Conservation (phyloP, 1,139 yeast species). For the Eremothecium cymbalariae region DNA sequence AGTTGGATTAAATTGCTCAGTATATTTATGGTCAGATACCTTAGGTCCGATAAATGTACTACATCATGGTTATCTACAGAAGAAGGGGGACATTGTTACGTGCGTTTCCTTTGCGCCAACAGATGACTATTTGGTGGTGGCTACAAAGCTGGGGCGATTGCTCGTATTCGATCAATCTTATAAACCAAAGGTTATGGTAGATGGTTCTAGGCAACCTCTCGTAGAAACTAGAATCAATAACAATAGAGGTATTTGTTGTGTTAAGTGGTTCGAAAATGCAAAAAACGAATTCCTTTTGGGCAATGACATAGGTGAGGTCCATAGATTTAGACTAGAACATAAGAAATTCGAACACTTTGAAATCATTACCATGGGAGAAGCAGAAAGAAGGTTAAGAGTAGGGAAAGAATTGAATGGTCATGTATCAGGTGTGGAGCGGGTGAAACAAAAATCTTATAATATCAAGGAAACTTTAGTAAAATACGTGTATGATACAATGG, state of each 20-base stretch:
- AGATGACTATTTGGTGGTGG: slow-evolving; percentile 46
- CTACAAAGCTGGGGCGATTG: slow-evolving; percentile 47
- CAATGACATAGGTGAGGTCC: slow-evolving; percentile 58
- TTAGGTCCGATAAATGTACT: slow-evolving; percentile 40
- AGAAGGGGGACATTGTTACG: slow-evolving; percentile 40
- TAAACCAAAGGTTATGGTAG: slow-evolving; percentile 29
- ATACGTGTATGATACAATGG: slow-evolving; percentile 6
- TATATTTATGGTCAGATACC: slow-evolving; percentile 58
- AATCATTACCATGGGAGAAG: slow-evolving; percentile 5
- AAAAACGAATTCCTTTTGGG: slow-evolving; percentile 47
- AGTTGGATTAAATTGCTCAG: slow-evolving; percentile 58
- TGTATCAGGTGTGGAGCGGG: slow-evolving; percentile 5
- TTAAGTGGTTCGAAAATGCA: slow-evolving; percentile 48
- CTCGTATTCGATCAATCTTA: slow-evolving; percentile 35
- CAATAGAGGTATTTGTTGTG: slow-evolving; percentile 44
- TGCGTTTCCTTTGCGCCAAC: slow-evolving; percentile 49
- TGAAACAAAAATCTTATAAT: slow-evolving; percentile 5
- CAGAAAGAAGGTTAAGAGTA: slow-evolving; percentile 5
- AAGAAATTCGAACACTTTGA: slow-evolving; percentile 6
- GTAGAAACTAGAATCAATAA: slow-evolving; percentile 8
- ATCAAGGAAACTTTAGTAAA: slow-evolving; percentile 5
- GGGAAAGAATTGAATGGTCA: slow-evolving; percentile 5
- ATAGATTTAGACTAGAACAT: slow-evolving; percentile 32
- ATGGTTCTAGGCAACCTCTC: slow-evolving; percentile 14
- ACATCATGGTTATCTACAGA: slow-evolving; percentile 24